Evolutionary conservation across 2,329 filamentous ascomycete genomes (phyloP), one percentile per base, ranked within the genome.

Genomic region (Penicillium thymicola): DNA sequence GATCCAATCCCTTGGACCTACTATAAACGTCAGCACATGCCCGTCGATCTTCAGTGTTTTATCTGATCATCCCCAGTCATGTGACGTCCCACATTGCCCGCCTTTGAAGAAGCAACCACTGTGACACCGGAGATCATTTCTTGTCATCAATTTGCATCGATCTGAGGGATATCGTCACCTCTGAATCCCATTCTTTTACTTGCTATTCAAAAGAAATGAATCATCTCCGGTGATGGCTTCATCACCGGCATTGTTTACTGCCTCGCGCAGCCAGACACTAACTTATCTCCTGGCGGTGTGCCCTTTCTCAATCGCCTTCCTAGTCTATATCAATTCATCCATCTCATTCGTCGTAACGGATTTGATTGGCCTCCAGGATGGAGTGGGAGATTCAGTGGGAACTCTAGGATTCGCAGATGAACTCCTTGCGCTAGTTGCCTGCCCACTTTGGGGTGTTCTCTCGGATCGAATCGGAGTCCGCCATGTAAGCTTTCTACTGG

Each of bases 271-370:
- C 2, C 85, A 87, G 68, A 79, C 82, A 30, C 75, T 80, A 32
- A 83, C 84, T 21, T 87, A 87, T 65, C 75, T 87, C 27, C 75
- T 85, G 44, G 83, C 81, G 43, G 81, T 87, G 60, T 85, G 84
- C 47, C 80, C 85, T 36, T 87, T 86, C 74, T 84, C 81, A 63
- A 87, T 87, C 63, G 81, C 83, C 18, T 87, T 87, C 70, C 77
- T 87, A 42, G 85, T 87, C 48, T 87, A 87, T 70, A 77, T 87
- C 60, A 87, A 87, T 70, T 82, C 82, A 57, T 83, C 82, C 50
- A 77, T 87, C 59, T 85, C 82, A 23, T 87, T 87, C 66, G 83
- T 87, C 32, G 81, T 87, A 48, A 87, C 84, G 14, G 82, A 86
- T 65, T 75, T 86, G 51, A 82, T 87, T 61, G 82, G 83, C 6